Base-by-base conservation (phyloP, 768 basidiomycete genomes). In the Phaeotremella fagi region DNA sequence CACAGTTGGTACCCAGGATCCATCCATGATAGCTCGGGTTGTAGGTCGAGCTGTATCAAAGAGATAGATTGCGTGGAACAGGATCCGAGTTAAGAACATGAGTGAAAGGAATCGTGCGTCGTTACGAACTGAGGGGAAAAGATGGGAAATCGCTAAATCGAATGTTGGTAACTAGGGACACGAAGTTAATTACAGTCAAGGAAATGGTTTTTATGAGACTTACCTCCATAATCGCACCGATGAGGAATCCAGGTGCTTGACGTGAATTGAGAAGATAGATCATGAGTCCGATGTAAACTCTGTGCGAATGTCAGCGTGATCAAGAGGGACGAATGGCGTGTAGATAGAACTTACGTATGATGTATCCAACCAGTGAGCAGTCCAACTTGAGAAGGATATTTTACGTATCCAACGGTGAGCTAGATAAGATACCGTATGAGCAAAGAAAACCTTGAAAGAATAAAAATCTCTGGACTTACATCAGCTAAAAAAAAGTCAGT, bases 311-410 rank as follows among this genome's bases (percentile, higher is more conserved):
- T 42, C 24, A 36, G 33, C 22, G 15, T n/a, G 9, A 41, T 6
- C n/a, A 22, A 15, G 26, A 24, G 11, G 3, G 18, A 43, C 12
- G 20, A 35, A 1, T 33, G 31, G 16, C 31, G 9, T 33, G 7
- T 16, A n/a, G n/a, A n/a, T n/a, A n/a, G n/a, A 14, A 57, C 68
- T 50, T 48, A 72, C 71, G 48, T 63, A 51, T 81, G 79, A 48
- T 82, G 81, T 20, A 80, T 72, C 82, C 82, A 82, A 2, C 82
- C 82, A n/a, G 79, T 80, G 28, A 81, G 61, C 1, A 81, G 42
- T n/a, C 79, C 79, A 50, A 81, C 53, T 37, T 77, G 78, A 45
- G 75, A 73, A 11, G 74, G 77, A 64, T 83, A 83, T 57, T 78
- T 75, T 46, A 79, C 26, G 47, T 70, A 66, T 20, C 82, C 82